phyloP scores from a whole-genome alignment of 2,329 filamentous ascomycete species.

The Aspergillus oerlinghausenensis region DNA sequence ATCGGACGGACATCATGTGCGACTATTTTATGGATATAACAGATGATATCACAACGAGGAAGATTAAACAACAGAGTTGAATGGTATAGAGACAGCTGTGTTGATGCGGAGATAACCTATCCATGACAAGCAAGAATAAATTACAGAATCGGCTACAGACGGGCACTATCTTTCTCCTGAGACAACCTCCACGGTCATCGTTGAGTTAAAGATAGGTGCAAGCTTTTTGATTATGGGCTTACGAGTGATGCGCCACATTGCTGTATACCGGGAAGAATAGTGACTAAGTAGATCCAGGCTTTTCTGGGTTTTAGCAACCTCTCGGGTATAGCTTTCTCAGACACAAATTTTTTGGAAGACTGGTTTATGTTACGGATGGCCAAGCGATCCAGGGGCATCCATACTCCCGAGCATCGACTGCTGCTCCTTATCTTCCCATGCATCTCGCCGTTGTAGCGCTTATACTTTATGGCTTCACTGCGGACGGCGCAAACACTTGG shows the following conservation, averaged over 20 bases:
- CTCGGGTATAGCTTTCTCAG: neutral
- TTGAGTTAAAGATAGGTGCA: neutral
- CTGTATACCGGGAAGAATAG: neutral
- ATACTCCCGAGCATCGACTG: constrained; percentile 33
- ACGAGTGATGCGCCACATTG: neutral
- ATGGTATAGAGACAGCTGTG: neutral
- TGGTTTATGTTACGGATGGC: constrained; percentile 25
- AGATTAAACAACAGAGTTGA: neutral
- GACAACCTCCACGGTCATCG: neutral
- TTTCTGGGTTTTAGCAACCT: neutral
- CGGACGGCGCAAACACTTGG: constrained; percentile 20
- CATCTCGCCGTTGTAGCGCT: constrained; percentile 27
- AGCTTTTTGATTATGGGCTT: neutral
- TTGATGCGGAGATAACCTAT: neutral
- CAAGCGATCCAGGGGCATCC: constrained; percentile 28
- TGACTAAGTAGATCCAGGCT: neutral
- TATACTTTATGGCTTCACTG: constrained; percentile 30
- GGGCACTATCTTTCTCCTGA: neutral
- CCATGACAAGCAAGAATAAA: neutral
- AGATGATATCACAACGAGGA: neutral
- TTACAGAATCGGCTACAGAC: neutral
- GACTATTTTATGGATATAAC: neutral
- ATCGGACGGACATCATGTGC: neutral
- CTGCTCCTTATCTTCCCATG: constrained; percentile 29
- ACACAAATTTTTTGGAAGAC: constrained; percentile 1